Conservation (phyloP, 257 asterid species). For the Solanum ossicruentum region DNA sequence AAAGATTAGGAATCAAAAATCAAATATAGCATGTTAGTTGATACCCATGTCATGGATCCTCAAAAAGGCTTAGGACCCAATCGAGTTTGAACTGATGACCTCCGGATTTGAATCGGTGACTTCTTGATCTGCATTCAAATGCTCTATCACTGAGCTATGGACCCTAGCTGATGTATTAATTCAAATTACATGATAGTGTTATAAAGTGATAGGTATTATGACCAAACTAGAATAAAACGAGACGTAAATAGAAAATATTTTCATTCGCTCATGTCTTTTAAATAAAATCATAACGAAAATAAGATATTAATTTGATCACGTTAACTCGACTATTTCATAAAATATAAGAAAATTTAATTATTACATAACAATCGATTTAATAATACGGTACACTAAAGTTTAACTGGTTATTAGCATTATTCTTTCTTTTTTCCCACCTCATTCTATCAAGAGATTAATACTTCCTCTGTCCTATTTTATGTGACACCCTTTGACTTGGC, state of each 20-base stretch:
- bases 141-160: conserved; percentile 96
- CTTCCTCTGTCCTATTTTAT: too few species aligned
- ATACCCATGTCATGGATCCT: too few species aligned
- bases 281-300: too few species aligned
- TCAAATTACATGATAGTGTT: fast-evolving
- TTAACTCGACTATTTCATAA: too few species aligned
- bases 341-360: too few species aligned
- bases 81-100: conserved; percentile 33
- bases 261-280: background rate
- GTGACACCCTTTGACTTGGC: too few species aligned
- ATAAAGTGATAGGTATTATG: background rate
- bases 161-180: background rate
- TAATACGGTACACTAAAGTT: background rate
- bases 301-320: too few species aligned
- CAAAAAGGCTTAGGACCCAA: conserved; percentile 12
- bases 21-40: too few species aligned
- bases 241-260: background rate
- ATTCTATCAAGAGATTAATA: too few species aligned
- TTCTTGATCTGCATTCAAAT: conserved; percentile 52
- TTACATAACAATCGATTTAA: too few species aligned
- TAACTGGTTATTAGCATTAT: too few species aligned
- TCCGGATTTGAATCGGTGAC: too few species aligned
- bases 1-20: background rate
- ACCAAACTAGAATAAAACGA: background rate
- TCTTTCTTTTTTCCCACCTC: background rate